Percentiles rank a stretch among this genome's conserved stretches.
These are phyloP conservation scores for Hypoxylon crocopeplum DNA, from an alignment of 495 filamentous ascomycete species.

Conservation along the genomic window DNA sequence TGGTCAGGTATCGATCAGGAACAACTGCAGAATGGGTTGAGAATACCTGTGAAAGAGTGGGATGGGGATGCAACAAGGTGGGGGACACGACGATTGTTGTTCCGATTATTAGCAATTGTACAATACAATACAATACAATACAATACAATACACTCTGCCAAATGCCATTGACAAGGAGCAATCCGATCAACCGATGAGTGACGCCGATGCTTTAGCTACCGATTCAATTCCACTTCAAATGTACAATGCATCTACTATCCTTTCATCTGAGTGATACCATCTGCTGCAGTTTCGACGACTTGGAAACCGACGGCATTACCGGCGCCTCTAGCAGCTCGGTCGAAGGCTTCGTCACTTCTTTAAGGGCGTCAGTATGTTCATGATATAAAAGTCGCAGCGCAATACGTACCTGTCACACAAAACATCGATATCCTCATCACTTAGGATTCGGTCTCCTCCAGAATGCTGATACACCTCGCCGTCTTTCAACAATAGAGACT, in stretches of 20 bases:
- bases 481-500: slow-evolving; percentile 65
- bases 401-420: slow-evolving; percentile 66
- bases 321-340: slow-evolving; percentile 74
- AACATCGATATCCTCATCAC: slow-evolving; percentile 76
- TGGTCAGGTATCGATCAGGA: no score
- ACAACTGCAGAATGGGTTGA: no score
- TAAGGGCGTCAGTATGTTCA: slow-evolving; percentile 7
- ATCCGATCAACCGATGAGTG: background rate
- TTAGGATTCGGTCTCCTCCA: slow-evolving; percentile 68
- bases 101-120: no score
- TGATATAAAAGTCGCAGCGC: background rate
- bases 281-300: slow-evolving; percentile 67
- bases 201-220: slow-evolving; percentile 11
- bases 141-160: no score
- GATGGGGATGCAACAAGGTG: no score
- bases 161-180: background rate
- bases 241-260: slow-evolving; percentile 10
- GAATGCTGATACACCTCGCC: slow-evolving; percentile 68
- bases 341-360: slow-evolving; percentile 84
- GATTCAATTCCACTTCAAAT: background rate
- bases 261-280: slow-evolving; percentile 50
- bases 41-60: no score
- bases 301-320: slow-evolving; percentile 68
- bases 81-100: no score
- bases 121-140: no score